A percentile compares a stretch with the other conserved stretches of the same genome.
Evolutionary conservation across 805 yeast genomes (phyloP).

Genomic region (Wickerhamiella lipophila): DNA sequence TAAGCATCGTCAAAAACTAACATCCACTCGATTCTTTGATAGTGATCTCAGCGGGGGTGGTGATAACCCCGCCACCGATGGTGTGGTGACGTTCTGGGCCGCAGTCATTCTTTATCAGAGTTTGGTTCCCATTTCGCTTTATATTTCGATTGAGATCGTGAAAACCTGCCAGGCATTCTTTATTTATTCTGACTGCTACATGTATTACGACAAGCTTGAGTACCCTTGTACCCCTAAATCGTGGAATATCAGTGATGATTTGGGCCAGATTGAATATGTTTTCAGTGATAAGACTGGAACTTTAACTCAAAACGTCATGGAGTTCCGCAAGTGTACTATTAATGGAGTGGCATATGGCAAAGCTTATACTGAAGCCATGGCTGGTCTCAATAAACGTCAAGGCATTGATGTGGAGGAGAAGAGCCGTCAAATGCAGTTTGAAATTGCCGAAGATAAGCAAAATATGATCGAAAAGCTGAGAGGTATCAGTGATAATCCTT

Average conservation of each 20-base stretch:
- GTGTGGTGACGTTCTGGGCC: constrained; percentile 57
- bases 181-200: constrained; percentile 53
- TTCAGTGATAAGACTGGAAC: constrained; percentile 82
- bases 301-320: constrained; percentile 72
- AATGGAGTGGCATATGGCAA: constrained; percentile 55
- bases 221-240: constrained; percentile 71
- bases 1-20: constrained; percentile 34
- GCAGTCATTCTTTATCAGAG: constrained; percentile 63
- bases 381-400: constrained; percentile 54
- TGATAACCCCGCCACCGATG: constrained; percentile 48
- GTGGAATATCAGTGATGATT: constrained; percentile 73
- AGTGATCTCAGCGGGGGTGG: constrained; percentile 37
- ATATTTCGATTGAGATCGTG: constrained; percentile 66
- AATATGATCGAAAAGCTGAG: constrained; percentile 38
- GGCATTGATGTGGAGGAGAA: constrained; percentile 52
- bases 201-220: constrained; percentile 58
- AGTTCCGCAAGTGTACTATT: constrained; percentile 62
- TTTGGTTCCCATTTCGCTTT: constrained; percentile 67
- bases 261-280: constrained; percentile 72
- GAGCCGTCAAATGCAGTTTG: constrained; percentile 34
- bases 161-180: constrained; percentile 66
- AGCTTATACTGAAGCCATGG: constrained; percentile 68
- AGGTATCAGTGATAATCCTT: constrained; percentile 33
- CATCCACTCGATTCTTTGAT: constrained; percentile 42
- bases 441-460: constrained; percentile 36